A percentile compares a stretch with the other conserved stretches of the same genome.
Conservation (phyloP, 2,329 filamentous ascomycete genomes). For the Phoma sp. region DNA sequence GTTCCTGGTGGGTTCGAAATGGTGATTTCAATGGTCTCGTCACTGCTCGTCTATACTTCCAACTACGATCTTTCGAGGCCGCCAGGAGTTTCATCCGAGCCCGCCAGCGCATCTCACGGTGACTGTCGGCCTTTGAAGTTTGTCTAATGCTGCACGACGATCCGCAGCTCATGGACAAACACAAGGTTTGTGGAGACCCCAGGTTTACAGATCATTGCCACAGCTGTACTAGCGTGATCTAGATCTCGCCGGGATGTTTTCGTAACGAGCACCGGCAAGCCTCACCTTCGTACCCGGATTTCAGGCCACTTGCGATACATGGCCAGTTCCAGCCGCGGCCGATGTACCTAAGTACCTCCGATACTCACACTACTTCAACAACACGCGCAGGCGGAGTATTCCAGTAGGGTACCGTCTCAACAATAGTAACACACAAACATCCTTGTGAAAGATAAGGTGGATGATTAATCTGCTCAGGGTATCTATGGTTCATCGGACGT, state of each 20-base stretch:
- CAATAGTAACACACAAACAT: neutral
- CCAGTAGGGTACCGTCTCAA: neutral
- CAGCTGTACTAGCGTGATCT: conserved; percentile 11
- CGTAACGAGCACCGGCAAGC: conserved; percentile 2
- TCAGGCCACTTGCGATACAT: neutral
- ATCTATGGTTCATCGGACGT: conserved; percentile 11
- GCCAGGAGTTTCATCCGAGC: neutral
- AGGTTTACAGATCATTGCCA: conserved; percentile 15
- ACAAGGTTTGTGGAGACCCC: conserved; percentile 13
- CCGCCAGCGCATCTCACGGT: neutral
- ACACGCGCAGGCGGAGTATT: neutral
- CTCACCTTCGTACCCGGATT: neutral
- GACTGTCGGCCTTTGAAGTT: neutral
- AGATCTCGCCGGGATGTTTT: neutral
- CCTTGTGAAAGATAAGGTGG: neutral
- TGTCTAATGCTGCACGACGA: neutral
- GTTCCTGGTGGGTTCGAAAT: neutral
- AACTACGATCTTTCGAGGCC: neutral
- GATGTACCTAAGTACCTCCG: neutral
- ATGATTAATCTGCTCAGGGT: conserved; percentile 14
- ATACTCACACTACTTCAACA: neutral
- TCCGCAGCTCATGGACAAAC: neutral
- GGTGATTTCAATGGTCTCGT: neutral
- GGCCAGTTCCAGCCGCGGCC: neutral
- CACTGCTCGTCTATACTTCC: neutral